These are phyloP conservation scores for Lepiota brunneoincarnata DNA, from an alignment of 768 basidiomycete genomes.

Conservation along the genomic window DNA sequence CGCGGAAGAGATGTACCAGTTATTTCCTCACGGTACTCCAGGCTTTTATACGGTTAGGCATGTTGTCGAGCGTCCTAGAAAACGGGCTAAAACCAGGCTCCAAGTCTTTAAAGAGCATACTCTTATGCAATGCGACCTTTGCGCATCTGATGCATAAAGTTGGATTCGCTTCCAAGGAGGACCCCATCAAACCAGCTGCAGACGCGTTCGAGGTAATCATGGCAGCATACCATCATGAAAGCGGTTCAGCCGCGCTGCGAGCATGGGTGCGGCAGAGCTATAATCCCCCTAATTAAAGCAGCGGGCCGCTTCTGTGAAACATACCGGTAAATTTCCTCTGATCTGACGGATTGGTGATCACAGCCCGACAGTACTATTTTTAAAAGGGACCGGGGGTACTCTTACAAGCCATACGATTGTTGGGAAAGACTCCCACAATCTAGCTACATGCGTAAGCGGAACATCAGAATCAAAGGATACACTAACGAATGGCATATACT, in stretches of 20 bases:
- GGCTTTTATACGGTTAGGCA: conserved; percentile 32
- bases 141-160: conserved; percentile 34
- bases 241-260: conserved; percentile 33
- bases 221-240: conserved; percentile 39
- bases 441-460: no score
- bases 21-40: conserved; percentile 29
- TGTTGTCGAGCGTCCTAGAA: not conserved
- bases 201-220: conserved; percentile 48
- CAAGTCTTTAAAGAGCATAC: conserved; percentile 12
- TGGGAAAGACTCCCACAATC: no score
- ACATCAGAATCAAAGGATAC: no score
- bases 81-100: not conserved
- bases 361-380: not conserved
- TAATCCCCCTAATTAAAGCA: conserved; percentile 30
- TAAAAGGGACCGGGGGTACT: not conserved
- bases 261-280: conserved; percentile 38
- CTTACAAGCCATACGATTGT: no score
- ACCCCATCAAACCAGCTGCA: conserved; percentile 34
- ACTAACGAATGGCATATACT: no score
- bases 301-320: conserved; percentile 24
- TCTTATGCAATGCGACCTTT: conserved; percentile 34
- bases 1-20: conserved; percentile 34
- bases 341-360: no score
- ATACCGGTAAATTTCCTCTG: conserved; percentile 9
- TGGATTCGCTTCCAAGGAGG: conserved; percentile 21